Evolutionary conservation across 306 rosid species (phyloP), one percentile per base, ranked within the genome.

Genomic region (Dalbergia oliveri): DNA sequence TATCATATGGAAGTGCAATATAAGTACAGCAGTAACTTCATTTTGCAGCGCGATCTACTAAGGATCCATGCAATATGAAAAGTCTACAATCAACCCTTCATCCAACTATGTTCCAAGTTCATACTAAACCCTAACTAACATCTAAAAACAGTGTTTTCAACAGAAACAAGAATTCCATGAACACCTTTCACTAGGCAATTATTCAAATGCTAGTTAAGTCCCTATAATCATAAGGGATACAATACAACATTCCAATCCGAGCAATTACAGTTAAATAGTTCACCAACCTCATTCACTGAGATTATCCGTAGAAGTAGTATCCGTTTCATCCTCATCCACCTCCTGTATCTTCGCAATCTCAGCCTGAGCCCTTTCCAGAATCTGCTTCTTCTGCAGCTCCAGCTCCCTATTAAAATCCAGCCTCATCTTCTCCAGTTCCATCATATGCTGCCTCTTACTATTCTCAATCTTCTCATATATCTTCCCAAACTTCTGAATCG

Each of bases 361-460:
- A 11, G 82, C 85, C 69, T 89, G 94, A 3, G 96, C 90, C 86
- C 86, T 93, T 75, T 93, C 96, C 63, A 91, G 65, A 79, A 91
- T 93, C 87, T 89, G 97, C 84, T 91, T 91, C 92, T 93, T 91
- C 88, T 93, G 94, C 83, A 87, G 44, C 84, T 91, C 97, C 77
- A 93, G 78, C 35, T 93, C 94, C 86, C 87, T 88, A 60, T 86
- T 84, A 63, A 91, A 93, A 72, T 88, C 90, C 70, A 82, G 21
- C 82, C 94, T 91, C 92, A 91, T 88, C 86, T 89, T 91, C 89
- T 93, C 97, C 74, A 93, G 73, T 76, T 93, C 96, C 94, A 87
- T 87, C 94, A 93, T 91, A 76, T 93, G 96, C 83, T 85, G 89
- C 90, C 96, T 93, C 96, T 91, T 93, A 39, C 91, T 86, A 76